Base-by-base conservation (phyloP, 805 yeast species). In the Kodamaea fukazawae region DNA sequence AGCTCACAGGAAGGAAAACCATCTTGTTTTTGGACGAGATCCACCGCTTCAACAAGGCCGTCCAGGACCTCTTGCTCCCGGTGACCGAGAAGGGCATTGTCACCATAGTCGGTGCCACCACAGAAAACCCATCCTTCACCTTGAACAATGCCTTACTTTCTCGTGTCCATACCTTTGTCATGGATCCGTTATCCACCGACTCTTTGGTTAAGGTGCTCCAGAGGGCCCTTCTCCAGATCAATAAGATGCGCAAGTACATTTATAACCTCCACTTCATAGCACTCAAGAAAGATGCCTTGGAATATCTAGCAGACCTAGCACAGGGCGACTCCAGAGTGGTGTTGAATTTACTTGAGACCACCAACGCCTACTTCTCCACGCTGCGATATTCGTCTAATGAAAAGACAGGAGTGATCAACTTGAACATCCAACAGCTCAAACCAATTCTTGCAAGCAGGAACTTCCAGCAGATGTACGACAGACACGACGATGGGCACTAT, bases 271-370 rank as follows among this genome's bases (percentile, higher is more conserved):
- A 76, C 13, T 67, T 76, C 7, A 59, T 84, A 25, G 71, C 75
- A 13, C 58, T 89, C 27, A 60, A 71, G 6, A 71, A 72, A 34
- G 81, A 75, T 3, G 77, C 86, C 0, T 63, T 84, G 29, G 79
- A 78, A 29, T 82, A 86, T 55, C 65, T 91, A 4, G 83, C 87
- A 3, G 79, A 77, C 32, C 63, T 89, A 7, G 75, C 95, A 0
- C 81, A 83, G 48, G 99, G 99, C 2, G 98, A 93, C 57, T 88
- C 96, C 0, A 68, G 99, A 37, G 76, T 81, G 15, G 93, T 95
- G 0, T 64, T 93, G 18, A 89, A 90, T 46, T 63, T 88, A 32
- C 57, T 93, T 29, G 99, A 91, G 53, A 70, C 89, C 34, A 60
- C 82, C 8, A 82, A 81, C 51, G 77, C 83, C 0, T 75, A 75